Evolutionary conservation across 495 filamentous ascomycete species (phyloP).

Genomic region (Echria macrotheca): DNA sequence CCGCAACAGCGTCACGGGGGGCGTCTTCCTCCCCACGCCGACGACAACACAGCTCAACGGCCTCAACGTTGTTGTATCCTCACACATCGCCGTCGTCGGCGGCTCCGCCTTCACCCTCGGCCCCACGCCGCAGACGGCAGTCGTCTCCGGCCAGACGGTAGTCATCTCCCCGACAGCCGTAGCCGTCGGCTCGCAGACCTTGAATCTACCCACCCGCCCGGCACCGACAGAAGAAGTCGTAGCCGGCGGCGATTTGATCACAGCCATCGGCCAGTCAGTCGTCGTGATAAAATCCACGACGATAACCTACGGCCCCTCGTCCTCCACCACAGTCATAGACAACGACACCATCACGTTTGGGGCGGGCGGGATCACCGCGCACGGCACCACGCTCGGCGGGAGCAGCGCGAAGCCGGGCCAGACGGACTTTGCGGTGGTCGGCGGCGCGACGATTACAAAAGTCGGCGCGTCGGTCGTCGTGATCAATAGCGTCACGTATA

Average conservation of each 20-base stretch:
- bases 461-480: conserved; percentile 46
- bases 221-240: conserved; percentile 39
- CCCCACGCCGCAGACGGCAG: conserved; percentile 15
- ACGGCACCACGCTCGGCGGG: conserved; percentile 39
- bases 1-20: conserved; percentile 25
- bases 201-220: conserved; percentile 28
- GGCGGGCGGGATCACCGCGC: conserved; percentile 38
- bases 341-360: conserved; percentile 43
- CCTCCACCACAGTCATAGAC: conserved; percentile 18
- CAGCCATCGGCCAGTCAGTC: conserved; percentile 38
- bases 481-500: conserved; percentile 40
- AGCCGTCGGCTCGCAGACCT: conserved; percentile 29
- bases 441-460: conserved; percentile 44
- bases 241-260: conserved; percentile 41
- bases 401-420: conserved; percentile 21
- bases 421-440: conserved; percentile 39
- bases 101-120: conserved; percentile 40
- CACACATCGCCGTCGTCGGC: conserved; percentile 40
- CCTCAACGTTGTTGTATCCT: conserved; percentile 36
- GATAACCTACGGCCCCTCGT: conserved; percentile 32
- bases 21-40: conserved; percentile 22
- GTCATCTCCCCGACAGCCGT: conserved; percentile 43
- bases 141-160: conserved; percentile 37
- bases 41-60: conserved; percentile 35
- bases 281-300: conserved; percentile 41